Conservation (phyloP, 139 green algal species). For the Auxenochlorella pyrenoidosa region DNA sequence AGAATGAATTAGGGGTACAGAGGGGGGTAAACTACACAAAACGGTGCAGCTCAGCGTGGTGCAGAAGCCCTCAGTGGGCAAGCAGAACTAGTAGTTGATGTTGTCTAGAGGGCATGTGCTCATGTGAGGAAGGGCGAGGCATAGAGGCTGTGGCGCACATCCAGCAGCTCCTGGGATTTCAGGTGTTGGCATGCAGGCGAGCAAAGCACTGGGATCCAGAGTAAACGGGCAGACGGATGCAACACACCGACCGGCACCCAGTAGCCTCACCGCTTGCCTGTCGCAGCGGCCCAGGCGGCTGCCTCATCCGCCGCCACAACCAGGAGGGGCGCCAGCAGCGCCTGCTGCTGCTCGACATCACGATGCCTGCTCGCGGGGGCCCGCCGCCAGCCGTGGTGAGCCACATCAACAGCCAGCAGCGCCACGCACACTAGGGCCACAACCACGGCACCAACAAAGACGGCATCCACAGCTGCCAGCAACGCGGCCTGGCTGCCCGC, state of each 20-base stretch:
- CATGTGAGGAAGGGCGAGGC: too few species aligned
- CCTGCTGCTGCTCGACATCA: not conserved
- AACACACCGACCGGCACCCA: too few species aligned
- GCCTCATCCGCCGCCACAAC: constrained; percentile 17
- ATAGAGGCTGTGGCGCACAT: too few species aligned
- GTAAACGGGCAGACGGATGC: too few species aligned
- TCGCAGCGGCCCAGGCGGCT: too few species aligned
- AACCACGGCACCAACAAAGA: not conserved
- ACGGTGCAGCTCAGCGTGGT: not conserved
- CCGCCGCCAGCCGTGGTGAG: not conserved
- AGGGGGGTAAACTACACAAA: not conserved
- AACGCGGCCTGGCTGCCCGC: not conserved
- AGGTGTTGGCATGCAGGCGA: too few species aligned
- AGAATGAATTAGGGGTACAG: not conserved
- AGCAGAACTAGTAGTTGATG: too few species aligned
- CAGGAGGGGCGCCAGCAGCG: not conserved
- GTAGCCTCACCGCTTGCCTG: too few species aligned
- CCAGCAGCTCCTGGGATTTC: too few species aligned
- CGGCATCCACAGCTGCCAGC: not conserved
- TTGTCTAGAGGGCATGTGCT: too few species aligned
- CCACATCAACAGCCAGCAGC: not conserved
- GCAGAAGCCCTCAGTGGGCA: too few species aligned
- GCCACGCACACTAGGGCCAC: not conserved
- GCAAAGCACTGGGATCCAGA: not conserved
- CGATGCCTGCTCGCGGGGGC: too few species aligned